These are phyloP conservation scores for Thraustotheca clavata DNA, from an alignment of 352 stramenopile species.

Conservation along the genomic window DNA sequence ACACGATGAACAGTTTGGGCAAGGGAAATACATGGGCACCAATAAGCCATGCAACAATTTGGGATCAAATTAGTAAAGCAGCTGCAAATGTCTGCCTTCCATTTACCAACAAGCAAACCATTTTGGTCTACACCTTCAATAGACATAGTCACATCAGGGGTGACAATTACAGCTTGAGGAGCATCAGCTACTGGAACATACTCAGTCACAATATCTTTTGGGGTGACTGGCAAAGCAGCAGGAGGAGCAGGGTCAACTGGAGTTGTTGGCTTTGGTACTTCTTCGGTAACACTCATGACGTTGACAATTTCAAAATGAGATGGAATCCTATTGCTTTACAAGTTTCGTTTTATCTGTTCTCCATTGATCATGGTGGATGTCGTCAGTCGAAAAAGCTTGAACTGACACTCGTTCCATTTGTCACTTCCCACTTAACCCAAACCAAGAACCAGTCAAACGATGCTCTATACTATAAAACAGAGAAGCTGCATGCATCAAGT, in stretches of 20 bases:
- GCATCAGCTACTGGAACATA: neutral
- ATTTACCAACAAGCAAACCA: slow-evolving; percentile 58
- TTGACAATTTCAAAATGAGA: neutral
- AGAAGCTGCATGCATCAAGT: no score
- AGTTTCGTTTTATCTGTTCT: no score
- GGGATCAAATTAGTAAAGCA: slow-evolving; percentile 56
- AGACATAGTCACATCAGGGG: neutral
- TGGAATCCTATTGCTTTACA: no score
- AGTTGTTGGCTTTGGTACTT: neutral
- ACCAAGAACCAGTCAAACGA: no score
- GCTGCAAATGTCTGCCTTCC: slow-evolving; percentile 65
- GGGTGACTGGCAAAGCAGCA: neutral
- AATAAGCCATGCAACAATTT: slow-evolving; percentile 65
- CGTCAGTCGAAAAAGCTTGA: slow-evolving; percentile 1
- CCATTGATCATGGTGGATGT: no score
- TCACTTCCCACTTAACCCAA: no score
- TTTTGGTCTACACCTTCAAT: slow-evolving; percentile 47
- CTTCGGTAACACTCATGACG: neutral
- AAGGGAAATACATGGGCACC: slow-evolving; percentile 47
- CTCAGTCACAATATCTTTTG: neutral
- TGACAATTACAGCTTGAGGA: neutral
- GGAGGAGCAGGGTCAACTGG: neutral
- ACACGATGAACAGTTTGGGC: slow-evolving; percentile 54
- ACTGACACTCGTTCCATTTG: no score
- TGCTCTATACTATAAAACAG: no score